Evolutionary conservation across 1,284 basidiomycete genomes (phyloP), one percentile per base, ranked within the genome.

Genomic region (Cryptococcus depauperatus): DNA sequence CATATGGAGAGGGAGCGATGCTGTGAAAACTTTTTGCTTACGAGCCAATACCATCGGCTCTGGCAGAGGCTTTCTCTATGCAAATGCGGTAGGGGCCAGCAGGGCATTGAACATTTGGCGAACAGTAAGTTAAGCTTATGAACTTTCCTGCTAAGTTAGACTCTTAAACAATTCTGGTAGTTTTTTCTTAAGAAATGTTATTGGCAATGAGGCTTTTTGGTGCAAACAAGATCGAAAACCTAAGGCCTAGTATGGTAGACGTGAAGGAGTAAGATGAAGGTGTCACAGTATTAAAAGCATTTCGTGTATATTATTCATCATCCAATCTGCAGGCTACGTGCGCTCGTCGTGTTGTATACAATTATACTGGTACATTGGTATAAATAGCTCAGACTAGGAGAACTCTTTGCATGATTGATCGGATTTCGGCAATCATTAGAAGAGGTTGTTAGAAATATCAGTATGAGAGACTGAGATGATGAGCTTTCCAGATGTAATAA

Each of bases 31-130:
- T 0, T 70, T 96, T 2, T 92, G 88, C 55, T 74, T 96, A 22
- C 92, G 91, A 30, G 92, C 91, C 1, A 84, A 75, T 53, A 89
- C 85, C 4, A 89, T 93, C 5, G 91, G 92, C 1, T 73, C 96
- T 21, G 91, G 91, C 0, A 78, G 91, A 23, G 79, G 85, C 1
- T 91, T 93, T 75, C 74, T 95, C n/a, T 92, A 85, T 59, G 87
- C 86, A 1, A 87, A 92, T 71, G 85, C 84, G 77, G 86, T 86
- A 4, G 92, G 88, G 57, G 54, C 1, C 79, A 82, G 53, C 76
- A 79, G 10, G 91, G 91, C 1, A 87, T 90, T 11, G 74, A 80
- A 30, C 84, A 84, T 61, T 76, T 83, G 25, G 76, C 73, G 13
- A 61, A 70, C n/a, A 74, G 69, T 71, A 56, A 62, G 70, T 66